Conservation (phyloP, 148 eudicot genomes). For the Vaccinium vitisidaea region DNA sequence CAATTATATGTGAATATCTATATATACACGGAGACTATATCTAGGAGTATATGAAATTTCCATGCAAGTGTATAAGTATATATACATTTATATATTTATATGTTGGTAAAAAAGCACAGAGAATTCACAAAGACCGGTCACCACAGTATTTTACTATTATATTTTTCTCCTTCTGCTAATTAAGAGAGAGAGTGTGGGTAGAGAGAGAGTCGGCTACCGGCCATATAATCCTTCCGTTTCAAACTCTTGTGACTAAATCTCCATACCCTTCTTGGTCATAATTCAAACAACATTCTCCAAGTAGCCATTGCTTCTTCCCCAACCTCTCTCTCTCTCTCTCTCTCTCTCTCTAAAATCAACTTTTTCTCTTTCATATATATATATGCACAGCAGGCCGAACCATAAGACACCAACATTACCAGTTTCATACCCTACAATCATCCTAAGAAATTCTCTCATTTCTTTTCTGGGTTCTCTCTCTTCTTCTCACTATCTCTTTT, state of each 20-base stretch:
- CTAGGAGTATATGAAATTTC: not conserved
- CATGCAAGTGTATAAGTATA: not conserved
- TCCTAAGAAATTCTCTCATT: not conserved
- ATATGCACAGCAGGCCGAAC: not conserved
- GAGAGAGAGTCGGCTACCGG: slow-evolving; percentile 11
- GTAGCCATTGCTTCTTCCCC: not conserved
- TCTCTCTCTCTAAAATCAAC: slow-evolving; percentile 4
- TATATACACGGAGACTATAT: not conserved
- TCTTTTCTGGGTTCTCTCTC: not conserved
- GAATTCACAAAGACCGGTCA: not conserved
- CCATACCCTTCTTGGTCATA: slow-evolving; percentile 7
- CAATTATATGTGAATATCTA: too few species aligned
- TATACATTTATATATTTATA: not conserved
- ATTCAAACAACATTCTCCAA: not conserved
- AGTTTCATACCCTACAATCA: not conserved
- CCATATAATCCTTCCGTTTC: slow-evolving; percentile 29
- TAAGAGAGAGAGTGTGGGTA: not conserved
- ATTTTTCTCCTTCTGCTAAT: not conserved
- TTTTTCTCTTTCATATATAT: not conserved
- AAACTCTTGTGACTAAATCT: slow-evolving; percentile 27
- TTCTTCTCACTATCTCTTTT: not conserved
- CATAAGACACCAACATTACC: not conserved
- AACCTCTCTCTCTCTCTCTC: slow-evolving; percentile 6
- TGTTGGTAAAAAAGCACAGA: slow-evolving; percentile 3
- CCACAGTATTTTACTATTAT: not conserved